Evolutionary conservation across 1,284 basidiomycete species (phyloP), one percentile per base, ranked within the genome.

Genomic region (Cystobasidium slooffiae): DNA sequence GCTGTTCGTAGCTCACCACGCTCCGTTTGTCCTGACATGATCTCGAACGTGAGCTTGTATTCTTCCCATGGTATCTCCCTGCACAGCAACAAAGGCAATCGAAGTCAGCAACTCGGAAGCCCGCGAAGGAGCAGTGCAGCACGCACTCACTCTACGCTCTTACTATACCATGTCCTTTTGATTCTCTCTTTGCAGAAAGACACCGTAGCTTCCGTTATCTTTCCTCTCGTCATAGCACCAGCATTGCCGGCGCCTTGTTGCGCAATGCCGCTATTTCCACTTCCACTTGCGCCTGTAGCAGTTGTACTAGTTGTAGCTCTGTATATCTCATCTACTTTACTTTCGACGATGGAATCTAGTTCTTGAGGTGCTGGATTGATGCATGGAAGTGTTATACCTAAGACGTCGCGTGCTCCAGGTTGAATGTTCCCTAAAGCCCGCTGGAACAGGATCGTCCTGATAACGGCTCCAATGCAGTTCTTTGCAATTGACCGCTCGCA

Each of bases 31-130:
- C 75, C 75, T 0, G 58, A 43, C 18, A 58, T 20, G 5, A 72
- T 55, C 43, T 63, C 58, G 43, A 75, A 59, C 39, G 56, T 47
- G 14, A 75, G 53, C 16, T 44, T 56, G 62, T 70, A 75, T 22
- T 68, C 63, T 41, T 75, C 75, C 53, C 62, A 75, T 9, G 75
- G 75, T 49, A 63, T 47, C 24, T 72, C 68, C 59, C 63, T 68
- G 18, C 37, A 37, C 22, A 12, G 10, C 51, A 24, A 20, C 22
- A 22, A 46, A 10, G 16, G 52, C 31, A 44, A 41, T 31, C 49
- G 53, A 16, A 24, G 18, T 24, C 5, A 14, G 5, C 72, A 3
- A 18, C 14, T 24, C n/a, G 20, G 22, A 68, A 39, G 52, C 37
- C 53, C 2, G 1, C 9, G 20, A 10, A n/a, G 10, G 44, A 18